Percentiles rank a stretch among this genome's conserved stretches.
Conservation (phyloP, 1,284 basidiomycete species). For the Naganishia albida region DNA sequence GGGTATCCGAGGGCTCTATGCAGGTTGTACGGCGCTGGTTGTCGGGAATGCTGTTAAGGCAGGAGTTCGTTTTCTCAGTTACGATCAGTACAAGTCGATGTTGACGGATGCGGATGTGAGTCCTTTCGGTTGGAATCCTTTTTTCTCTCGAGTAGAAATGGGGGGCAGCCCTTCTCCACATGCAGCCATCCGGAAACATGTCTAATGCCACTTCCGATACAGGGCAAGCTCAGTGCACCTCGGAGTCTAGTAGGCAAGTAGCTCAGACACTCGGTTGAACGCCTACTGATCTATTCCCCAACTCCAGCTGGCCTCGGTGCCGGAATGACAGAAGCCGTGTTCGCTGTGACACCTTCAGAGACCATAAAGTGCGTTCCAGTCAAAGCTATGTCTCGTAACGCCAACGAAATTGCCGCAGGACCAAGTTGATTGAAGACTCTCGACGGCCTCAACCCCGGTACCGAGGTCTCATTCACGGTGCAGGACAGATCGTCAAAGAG, state of each 20-base stretch:
- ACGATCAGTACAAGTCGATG: slow-evolving; percentile 86
- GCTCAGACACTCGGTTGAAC: neutral
- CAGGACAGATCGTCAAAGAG: slow-evolving; percentile 73
- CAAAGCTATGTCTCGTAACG: too few relatives aligned
- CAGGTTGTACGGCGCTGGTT: slow-evolving; percentile 81
- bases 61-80: slow-evolving; percentile 90
- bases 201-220: slow-evolving; percentile 12
- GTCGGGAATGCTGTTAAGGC: slow-evolving; percentile 90
- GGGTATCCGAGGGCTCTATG: slow-evolving; percentile 76
- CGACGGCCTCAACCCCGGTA: slow-evolving; percentile 81
- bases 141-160: neutral
- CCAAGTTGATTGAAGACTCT: slow-evolving; percentile 96
- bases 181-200: neutral
- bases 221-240: slow-evolving; percentile 88
- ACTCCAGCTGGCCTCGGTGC: slow-evolving; percentile 82
- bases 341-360: slow-evolving; percentile 95
- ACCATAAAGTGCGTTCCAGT: slow-evolving; percentile 81
- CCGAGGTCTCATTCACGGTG: slow-evolving; percentile 85
- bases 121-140: neutral
- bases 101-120: slow-evolving; percentile 78
- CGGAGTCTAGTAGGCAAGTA: slow-evolving; percentile 74
- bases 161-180: neutral
- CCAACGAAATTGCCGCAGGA: slow-evolving; percentile 59
- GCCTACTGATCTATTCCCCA: neutral
- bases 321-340: slow-evolving; percentile 88